A percentile compares a stretch with the other conserved stretches of the same genome.
These are phyloP conservation scores for Chlorella sp. DNA, from an alignment of 139 green algal species.

Conservation along the genomic window DNA sequence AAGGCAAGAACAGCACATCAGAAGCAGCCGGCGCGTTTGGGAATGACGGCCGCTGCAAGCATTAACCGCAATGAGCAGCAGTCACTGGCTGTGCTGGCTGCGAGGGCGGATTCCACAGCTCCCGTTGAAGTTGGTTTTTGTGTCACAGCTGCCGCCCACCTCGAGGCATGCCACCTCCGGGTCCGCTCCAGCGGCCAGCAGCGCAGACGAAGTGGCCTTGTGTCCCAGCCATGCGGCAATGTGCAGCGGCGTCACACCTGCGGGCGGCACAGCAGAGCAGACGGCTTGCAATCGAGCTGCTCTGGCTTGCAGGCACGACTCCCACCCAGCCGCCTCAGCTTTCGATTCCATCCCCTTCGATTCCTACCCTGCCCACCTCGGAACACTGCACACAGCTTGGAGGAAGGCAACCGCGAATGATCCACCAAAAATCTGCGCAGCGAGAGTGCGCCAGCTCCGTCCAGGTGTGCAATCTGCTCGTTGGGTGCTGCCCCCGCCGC, in stretches of 20 bases:
- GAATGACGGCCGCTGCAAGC: too few species aligned
- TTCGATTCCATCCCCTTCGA: not conserved
- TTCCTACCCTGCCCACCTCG: not conserved
- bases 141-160: not conserved
- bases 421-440: slow-evolving; percentile 16
- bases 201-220: not conserved
- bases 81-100: too few species aligned
- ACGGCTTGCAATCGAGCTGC: too few species aligned
- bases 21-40: too few species aligned
- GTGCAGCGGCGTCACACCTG: slow-evolving; percentile 28
- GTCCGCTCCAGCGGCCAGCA: slow-evolving; percentile 15
- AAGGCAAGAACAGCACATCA: not conserved
- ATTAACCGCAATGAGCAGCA: too few species aligned
- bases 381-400: slow-evolving; percentile 21
- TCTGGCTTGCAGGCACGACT: not conserved
- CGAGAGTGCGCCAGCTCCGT: not conserved
- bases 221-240: slow-evolving; percentile 25
- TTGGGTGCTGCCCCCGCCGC: not conserved
- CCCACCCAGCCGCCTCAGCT: not conserved
- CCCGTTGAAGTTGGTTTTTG: too few species aligned
- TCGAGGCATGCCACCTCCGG: slow-evolving; percentile 5
- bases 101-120: too few species aligned
- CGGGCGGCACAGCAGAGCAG: not conserved
- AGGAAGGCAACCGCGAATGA: slow-evolving; percentile 3
- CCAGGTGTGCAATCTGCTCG: slow-evolving; percentile 10